Evolutionary conservation across 139 green algal species (phyloP).

Genomic region (Asterochloris erici): DNA sequence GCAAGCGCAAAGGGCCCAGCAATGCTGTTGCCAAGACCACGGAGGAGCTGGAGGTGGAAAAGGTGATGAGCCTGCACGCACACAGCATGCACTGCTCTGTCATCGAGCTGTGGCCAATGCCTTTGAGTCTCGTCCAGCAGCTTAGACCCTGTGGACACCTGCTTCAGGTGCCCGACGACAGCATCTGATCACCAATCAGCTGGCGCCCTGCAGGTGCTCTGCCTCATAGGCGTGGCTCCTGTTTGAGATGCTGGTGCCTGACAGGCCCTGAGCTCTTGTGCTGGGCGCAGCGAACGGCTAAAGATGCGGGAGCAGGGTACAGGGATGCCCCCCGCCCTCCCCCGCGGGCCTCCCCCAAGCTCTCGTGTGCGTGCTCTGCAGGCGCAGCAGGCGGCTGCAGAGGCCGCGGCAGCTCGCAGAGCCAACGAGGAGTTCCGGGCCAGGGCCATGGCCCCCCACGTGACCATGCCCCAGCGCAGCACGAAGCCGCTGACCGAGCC

Average conservation of each 20-base stretch:
- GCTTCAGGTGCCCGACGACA: background rate
- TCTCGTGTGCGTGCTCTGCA: slow-evolving; percentile 30
- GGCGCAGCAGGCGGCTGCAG: slow-evolving; percentile 35
- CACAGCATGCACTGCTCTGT: slow-evolving; percentile 27
- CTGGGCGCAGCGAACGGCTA: background rate
- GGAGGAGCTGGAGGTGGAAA: slow-evolving; percentile 52
- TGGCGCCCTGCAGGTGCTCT: too few relatives aligned
- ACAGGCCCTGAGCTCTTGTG: background rate
- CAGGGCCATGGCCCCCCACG: slow-evolving; percentile 19
- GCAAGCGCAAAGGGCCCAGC: background rate
- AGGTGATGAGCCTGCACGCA: slow-evolving; percentile 17
- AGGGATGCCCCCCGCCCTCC: background rate
- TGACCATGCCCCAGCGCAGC: slow-evolving; percentile 11
- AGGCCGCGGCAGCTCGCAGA: slow-evolving; percentile 17
- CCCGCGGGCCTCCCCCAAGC: background rate
- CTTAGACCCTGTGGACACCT: background rate
- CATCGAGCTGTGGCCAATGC: background rate
- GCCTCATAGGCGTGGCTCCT: too few relatives aligned
- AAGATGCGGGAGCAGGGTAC: background rate
- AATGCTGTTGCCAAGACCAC: slow-evolving; percentile 33
- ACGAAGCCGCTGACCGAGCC: slow-evolving; percentile 22
- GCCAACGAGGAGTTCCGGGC: slow-evolving; percentile 37
- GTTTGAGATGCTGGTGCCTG: too few relatives aligned
- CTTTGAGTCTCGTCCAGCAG: background rate
- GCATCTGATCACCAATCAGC: background rate